These are phyloP conservation scores for Chlamydomonas reinhardtii DNA, from an alignment of 163 green algal genomes.

Conservation along the genomic window DNA sequence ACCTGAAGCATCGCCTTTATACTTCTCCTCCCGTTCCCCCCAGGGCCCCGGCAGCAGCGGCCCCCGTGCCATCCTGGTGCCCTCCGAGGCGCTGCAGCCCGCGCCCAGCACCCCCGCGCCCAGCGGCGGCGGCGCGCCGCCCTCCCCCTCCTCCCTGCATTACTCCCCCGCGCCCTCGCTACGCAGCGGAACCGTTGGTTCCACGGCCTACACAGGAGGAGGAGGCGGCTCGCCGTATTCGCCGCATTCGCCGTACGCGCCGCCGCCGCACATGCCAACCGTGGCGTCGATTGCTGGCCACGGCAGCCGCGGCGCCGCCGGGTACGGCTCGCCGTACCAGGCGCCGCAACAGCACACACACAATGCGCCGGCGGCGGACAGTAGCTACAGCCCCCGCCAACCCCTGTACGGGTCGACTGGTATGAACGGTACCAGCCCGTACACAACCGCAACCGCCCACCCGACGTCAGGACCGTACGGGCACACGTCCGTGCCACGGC, in stretches of 20 bases:
- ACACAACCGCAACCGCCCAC: neutral
- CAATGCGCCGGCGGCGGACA: too few species aligned
- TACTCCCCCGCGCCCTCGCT: neutral
- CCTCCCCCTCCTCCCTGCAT: neutral
- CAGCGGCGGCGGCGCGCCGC: neutral
- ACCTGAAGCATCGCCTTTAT: too few species aligned
- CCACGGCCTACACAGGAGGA: too few species aligned
- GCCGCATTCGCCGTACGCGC: neutral
- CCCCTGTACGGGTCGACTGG: neutral
- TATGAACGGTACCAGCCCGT: neutral
- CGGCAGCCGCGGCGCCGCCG: too few species aligned
- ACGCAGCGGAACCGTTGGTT: too few species aligned
- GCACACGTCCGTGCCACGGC: too few species aligned
- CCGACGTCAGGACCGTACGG: neutral
- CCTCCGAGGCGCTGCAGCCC: conserved; percentile 2
- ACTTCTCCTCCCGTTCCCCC: too few species aligned
- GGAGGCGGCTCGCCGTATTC: neutral
- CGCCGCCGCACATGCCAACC: too few species aligned
- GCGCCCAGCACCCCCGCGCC: neutral
- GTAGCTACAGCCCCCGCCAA: too few species aligned
- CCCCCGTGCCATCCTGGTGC: conserved; percentile 28
- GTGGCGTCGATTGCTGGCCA: too few species aligned
- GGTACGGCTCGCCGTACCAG: too few species aligned
- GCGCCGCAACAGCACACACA: too few species aligned
- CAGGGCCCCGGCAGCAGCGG: conserved; percentile 15